phyloP scores from a whole-genome alignment of 2,329 filamentous ascomycete genomes.

The Microdochium nivale region DNA sequence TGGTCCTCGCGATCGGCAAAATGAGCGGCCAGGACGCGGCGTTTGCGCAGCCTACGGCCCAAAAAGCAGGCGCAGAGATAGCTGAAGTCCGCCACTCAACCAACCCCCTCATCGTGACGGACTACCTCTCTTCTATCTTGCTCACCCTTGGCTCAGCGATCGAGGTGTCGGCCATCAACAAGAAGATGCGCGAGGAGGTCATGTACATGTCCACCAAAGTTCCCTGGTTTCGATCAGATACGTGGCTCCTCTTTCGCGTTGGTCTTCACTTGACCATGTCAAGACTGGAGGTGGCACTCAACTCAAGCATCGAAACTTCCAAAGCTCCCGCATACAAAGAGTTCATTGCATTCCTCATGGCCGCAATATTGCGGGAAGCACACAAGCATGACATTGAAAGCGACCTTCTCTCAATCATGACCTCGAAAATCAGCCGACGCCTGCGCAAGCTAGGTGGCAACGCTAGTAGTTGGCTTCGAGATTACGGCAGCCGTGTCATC shows the following conservation, averaged over 20 bases:
- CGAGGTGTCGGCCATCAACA: conserved; percentile 26
- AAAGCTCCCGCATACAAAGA: conserved; percentile 32
- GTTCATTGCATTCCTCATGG: conserved; percentile 39
- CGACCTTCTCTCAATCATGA: conserved; percentile 28
- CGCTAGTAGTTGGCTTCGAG: conserved; percentile 3
- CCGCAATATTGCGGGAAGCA: conserved; percentile 20
- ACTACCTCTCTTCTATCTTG: conserved; percentile 23
- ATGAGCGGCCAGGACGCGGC: conserved; percentile 17
- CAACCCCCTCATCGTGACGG: conserved; percentile 40
- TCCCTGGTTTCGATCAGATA: conserved; percentile 25
- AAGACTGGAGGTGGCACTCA: neutral
- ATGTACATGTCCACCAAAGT: conserved; percentile 25
- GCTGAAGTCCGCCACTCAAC: conserved; percentile 38
- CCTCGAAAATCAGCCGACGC: conserved; percentile 32
- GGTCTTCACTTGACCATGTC: conserved; percentile 28
- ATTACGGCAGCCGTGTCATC: neutral
- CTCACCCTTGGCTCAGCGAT: conserved; percentile 22
- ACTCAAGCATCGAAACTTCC: no score
- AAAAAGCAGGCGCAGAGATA: conserved; percentile 26
- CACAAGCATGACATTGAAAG: conserved; percentile 5
- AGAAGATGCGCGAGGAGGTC: conserved; percentile 46
- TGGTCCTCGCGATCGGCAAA: conserved; percentile 13
- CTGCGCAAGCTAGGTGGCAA: conserved; percentile 26
- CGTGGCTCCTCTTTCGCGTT: conserved; percentile 48
- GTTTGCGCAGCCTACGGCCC: conserved; percentile 9